Evolutionary conservation across 768 basidiomycete species (phyloP).

Genomic region (Saitozyma sp.): DNA sequence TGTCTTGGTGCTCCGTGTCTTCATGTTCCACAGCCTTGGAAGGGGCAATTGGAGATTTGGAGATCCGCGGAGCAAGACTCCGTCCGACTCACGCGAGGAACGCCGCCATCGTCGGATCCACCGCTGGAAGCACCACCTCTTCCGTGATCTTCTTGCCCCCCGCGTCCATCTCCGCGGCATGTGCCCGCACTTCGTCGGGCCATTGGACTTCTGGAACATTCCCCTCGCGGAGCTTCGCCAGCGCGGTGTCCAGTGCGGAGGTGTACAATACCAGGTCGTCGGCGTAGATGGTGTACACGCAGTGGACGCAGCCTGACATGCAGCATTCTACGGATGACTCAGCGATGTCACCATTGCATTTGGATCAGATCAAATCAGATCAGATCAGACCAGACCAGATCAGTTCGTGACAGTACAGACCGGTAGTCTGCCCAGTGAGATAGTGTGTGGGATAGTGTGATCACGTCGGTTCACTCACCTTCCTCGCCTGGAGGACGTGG

Average conservation of each 20-base stretch:
- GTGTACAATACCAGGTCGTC: constrained; percentile 69
- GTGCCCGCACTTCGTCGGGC: constrained; percentile 60
- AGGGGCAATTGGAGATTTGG: not conserved
- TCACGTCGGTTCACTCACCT: constrained; percentile 28
- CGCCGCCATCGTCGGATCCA: constrained; percentile 59
- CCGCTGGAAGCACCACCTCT: constrained; percentile 26
- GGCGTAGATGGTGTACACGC: constrained; percentile 84
- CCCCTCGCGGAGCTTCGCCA: constrained; percentile 57
- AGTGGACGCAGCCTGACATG: constrained; percentile 92
- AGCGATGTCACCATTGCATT: not conserved
- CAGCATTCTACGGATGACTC: constrained; percentile 69
- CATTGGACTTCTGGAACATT: constrained; percentile 64
- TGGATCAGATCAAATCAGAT: not conserved
- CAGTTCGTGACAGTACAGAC: too few species aligned
- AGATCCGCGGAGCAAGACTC: not conserved
- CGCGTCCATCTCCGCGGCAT: constrained; percentile 6
- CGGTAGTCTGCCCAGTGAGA: not conserved
- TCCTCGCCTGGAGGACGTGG: constrained; percentile 49
- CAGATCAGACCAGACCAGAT: not conserved
- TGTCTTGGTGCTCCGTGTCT: not conserved
- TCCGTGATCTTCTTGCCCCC: constrained; percentile 13
- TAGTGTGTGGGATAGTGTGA: not conserved
- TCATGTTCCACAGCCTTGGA: not conserved
- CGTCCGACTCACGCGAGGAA: constrained; percentile 62
- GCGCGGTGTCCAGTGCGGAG: constrained; percentile 59